Base-by-base conservation (phyloP, 805 yeast genomes). In the Kodamaea neixiangensis region DNA sequence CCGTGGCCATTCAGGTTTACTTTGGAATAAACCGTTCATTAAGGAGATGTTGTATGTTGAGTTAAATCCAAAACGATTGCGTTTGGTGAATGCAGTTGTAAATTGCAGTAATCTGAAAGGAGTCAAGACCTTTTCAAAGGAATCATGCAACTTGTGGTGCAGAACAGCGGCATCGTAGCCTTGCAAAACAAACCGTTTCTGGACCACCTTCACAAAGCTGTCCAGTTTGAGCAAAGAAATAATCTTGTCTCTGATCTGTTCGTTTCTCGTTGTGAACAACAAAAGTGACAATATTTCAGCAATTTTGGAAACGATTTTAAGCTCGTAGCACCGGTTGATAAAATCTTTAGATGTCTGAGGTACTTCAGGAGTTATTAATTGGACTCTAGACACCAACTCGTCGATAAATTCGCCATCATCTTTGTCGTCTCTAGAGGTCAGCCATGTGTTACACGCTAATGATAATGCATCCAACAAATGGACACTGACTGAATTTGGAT, bases 371-470 rank as follows among this genome's bases (percentile, higher is more conserved):
- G 58, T 59, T 43, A 48, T 62, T 11, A 46, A 31, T 59, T 62
- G 61, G 53, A 78, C 52, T 51, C 70, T 62, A 40, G 66, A 41
- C 48, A 77, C 58, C 60, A 82, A 62, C 35, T 71, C 75, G 9
- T 69, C 67, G 11, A 80, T 69, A 47, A 81, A 80, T n/a, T 64
- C 63, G 18, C 59, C 60, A 58, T 85, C 89, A 5, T 76, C 79
- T 47, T 73, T 73, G 41, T 80, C 78, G 41, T 81, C 79, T 47
- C 81, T 77, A 0, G 82, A 80, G 1, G 85, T 77, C 0, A 86
- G 81, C 96, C 96, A 88, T 0, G 89, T 80, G 62, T 87, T 88
- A 59, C 85, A 81, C 0, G 96, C 91, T 45, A 80, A 70, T 0
- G 94, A 79, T 21, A 91, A 75, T 0, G 96, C 83, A 63, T 87